Evolutionary conservation across 371 early-diverging fungal species (phyloP).

Genomic region (Syncephalastrum sp.): DNA sequence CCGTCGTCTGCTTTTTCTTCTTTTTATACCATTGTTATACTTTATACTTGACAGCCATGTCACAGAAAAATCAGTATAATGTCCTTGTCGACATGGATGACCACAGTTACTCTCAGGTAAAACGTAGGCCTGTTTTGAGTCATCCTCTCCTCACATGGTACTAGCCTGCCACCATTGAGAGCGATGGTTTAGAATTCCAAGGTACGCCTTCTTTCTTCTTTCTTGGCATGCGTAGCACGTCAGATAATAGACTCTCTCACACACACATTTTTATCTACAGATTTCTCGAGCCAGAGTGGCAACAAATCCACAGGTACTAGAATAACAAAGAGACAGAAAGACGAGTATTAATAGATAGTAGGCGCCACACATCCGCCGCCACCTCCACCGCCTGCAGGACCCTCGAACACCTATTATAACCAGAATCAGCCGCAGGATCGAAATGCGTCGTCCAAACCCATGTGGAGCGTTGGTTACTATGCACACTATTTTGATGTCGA

Average conservation of each 20-base stretch:
- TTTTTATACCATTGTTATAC: not conserved
- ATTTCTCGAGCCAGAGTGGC: slow-evolving; percentile 17
- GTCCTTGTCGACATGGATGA: slow-evolving; percentile 57
- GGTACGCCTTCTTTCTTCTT: slow-evolving; percentile 16
- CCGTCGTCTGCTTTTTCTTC: not conserved
- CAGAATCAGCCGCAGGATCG: slow-evolving; percentile 35
- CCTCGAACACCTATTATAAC: slow-evolving; percentile 29
- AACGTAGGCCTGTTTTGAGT: not conserved
- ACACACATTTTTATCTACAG: slow-evolving; percentile 1
- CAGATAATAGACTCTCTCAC: not conserved
- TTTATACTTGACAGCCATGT: slow-evolving; percentile 13
- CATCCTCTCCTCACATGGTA: not conserved
- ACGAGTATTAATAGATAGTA: slow-evolving; percentile 2
- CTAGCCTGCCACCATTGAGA: slow-evolving; percentile 50
- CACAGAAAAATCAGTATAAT: slow-evolving; percentile 45
- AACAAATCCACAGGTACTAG: slow-evolving; percentile 14
- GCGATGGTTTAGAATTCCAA: slow-evolving; percentile 55
- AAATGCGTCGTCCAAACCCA: slow-evolving; percentile 34
- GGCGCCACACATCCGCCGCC: slow-evolving; percentile 17
- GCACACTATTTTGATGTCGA: slow-evolving; percentile 90
- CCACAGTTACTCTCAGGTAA: slow-evolving; percentile 33
- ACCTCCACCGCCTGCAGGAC: slow-evolving; percentile 20
- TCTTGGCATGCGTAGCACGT: not conserved
- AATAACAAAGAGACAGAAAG: not conserved
- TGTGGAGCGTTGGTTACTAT: slow-evolving; percentile 88